phyloP scores from a whole-genome alignment of 169 alveolate species.

The Cardiosporidium cionae region DNA sequence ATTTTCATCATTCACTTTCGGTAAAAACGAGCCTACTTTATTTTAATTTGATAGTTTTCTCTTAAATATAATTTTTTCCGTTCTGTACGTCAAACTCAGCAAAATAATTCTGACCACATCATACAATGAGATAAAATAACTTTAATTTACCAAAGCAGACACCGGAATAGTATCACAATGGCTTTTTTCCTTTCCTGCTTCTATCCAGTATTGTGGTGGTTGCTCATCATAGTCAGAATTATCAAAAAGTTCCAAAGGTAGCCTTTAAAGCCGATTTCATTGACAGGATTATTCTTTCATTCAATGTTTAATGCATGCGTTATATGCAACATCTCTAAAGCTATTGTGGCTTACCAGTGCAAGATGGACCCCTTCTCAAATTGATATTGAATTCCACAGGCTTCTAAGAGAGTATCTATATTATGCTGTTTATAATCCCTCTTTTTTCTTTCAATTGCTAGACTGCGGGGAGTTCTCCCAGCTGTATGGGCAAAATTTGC shows the following conservation, averaged over 20 bases:
- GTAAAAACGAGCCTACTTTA: no score
- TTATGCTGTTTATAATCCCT: background rate
- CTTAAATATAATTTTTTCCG: no score
- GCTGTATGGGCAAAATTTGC: background rate
- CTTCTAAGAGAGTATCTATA: background rate
- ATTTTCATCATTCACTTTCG: no score
- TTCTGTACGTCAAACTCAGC: background rate
- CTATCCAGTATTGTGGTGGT: background rate
- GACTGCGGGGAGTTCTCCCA: background rate
- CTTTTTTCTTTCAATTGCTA: background rate
- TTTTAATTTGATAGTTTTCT: background rate
- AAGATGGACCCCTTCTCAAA: background rate
- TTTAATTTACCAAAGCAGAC: background rate
- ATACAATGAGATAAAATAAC: background rate
- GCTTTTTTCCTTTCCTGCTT: background rate
- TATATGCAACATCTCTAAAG: background rate
- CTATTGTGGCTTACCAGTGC: background rate
- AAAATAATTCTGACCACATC: background rate
- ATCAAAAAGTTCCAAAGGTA: background rate
- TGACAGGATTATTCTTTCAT: no score
- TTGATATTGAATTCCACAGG: background rate
- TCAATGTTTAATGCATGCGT: background rate
- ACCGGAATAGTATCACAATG: background rate
- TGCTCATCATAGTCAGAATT: background rate
- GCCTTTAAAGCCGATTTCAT: no score